Evolutionary conservation across 495 filamentous ascomycete species (phyloP), one percentile per base, ranked within the genome.

Genomic region (Amniculicola lignicola): DNA sequence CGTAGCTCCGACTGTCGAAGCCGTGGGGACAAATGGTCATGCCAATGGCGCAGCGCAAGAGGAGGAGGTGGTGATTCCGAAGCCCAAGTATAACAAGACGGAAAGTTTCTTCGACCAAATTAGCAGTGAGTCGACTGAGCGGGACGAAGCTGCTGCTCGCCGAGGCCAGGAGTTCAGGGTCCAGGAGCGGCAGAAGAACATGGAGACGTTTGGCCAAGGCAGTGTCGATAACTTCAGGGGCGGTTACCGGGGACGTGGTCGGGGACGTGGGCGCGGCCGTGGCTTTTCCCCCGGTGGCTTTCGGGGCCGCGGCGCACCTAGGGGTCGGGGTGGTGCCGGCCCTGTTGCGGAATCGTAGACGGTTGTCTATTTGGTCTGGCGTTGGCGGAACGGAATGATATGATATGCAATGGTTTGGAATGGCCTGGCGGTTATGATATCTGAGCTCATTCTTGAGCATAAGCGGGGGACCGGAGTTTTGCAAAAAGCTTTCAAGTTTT

Each of bases 201-300:
- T 99, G 54, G 93, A 99, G 73, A 99, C 93, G 0, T 99, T 99
- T 62, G 93, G 93, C n/a, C 89, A 95, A 70, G 90, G 92, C 37
- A 96, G 89, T 61, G 92, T 99, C 15, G 93, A 99, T 65, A 80
- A 86, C 4, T 90, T 87, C 63, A 82, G 88, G 12, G 85, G 87
- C 49, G 86, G 82, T 49, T 88, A 81, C 66, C 51, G 71, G 4
- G 69, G 74, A 29, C 66, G 74, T 9, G 72, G 75, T 5, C 71
- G 81, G 31, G 72, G 62, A 10, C 41, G 74, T 15, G 70, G 74
- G 36, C 76, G 72, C 54, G 60, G 72, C 24, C 70, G 77, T 40
- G 83, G 85, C 15, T 79, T 87, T 36, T n/a, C n/a, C n/a, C n/a
- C n/a, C n/a, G n/a, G n/a, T n/a, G 84, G 85, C 18, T 77, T 86